Conservation (phyloP, 768 basidiomycete species). For the Tricholoma bakamatsutake region DNA sequence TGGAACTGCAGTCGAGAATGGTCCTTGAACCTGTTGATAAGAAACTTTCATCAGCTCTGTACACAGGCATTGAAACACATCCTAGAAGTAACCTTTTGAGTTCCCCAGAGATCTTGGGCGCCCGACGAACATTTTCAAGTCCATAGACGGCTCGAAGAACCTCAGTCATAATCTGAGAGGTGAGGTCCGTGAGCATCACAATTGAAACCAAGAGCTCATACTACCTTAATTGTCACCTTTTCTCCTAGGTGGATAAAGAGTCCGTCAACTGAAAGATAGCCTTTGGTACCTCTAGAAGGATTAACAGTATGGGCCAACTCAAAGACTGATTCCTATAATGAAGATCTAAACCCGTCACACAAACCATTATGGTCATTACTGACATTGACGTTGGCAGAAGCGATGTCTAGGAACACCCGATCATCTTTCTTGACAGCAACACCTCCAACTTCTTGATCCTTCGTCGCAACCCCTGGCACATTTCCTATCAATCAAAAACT, state of each 20-base stretch:
- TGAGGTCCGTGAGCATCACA: background rate
- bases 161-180: constrained; percentile 44
- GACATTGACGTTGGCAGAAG: constrained; percentile 52
- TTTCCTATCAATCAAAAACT: background rate
- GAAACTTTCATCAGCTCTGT: background rate
- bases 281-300: constrained; percentile 37
- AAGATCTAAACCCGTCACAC: background rate
- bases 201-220: constrained; percentile 1
- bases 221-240: constrained; percentile 49
- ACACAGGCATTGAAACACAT: background rate
- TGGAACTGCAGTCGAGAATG: constrained; percentile 39
- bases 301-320: constrained; percentile 40
- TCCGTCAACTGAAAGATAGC: constrained; percentile 43
- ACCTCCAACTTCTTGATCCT: constrained; percentile 38
- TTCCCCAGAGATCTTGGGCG: constrained; percentile 60
- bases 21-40: constrained; percentile 40
- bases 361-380: constrained; percentile 17
- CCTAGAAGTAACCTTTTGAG: constrained; percentile 42
- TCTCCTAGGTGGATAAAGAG: constrained; percentile 40
- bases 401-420: constrained; percentile 58
- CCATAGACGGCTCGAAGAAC: constrained; percentile 61
- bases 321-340: constrained; percentile 45
- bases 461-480: constrained; percentile 38
- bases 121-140: constrained; percentile 54
- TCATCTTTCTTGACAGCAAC: constrained; percentile 40